A percentile compares a stretch with the other conserved stretches of the same genome.
phyloP scores from a whole-genome alignment of 106 monocot species.

The Narthecium ossifragum region DNA sequence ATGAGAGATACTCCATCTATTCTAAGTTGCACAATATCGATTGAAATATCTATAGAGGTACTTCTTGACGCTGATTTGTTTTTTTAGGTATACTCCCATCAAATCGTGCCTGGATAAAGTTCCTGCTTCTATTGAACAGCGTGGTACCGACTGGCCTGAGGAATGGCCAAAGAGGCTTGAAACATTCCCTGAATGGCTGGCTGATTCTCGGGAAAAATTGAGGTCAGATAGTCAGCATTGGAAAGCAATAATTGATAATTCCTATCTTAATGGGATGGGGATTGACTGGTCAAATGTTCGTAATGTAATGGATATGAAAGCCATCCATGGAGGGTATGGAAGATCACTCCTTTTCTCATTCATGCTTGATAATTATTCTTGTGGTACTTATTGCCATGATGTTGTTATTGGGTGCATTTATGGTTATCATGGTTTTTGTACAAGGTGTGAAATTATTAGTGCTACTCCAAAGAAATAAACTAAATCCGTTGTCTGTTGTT shows the following conservation, averaged over 20 bases:
- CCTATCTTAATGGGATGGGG: slow-evolving; percentile 82
- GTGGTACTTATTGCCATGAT: neutral
- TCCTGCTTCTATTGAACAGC: slow-evolving; percentile 70
- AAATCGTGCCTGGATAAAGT: slow-evolving; percentile 64
- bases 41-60: no score
- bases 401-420: neutral
- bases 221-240: slow-evolving; percentile 63
- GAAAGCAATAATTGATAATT: slow-evolving; percentile 67
- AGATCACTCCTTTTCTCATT: neutral
- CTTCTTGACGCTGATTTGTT: no score
- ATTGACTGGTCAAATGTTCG: slow-evolving; percentile 82
- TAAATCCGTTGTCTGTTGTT: neutral
- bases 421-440: neutral
- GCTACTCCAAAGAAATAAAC: neutral
- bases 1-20: no score
- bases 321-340: slow-evolving; percentile 84
- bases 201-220: slow-evolving; percentile 50
- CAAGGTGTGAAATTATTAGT: neutral
- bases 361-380: neutral
- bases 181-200: slow-evolving; percentile 81
- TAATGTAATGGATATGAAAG: slow-evolving; percentile 93
- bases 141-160: slow-evolving; percentile 90
- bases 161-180: slow-evolving; percentile 96
- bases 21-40: no score
- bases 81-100: slow-evolving; percentile 68